These are phyloP conservation scores for Vitis hybrid DNA, from an alignment of 177 flowering plant genomes.

Conservation along the genomic window DNA sequence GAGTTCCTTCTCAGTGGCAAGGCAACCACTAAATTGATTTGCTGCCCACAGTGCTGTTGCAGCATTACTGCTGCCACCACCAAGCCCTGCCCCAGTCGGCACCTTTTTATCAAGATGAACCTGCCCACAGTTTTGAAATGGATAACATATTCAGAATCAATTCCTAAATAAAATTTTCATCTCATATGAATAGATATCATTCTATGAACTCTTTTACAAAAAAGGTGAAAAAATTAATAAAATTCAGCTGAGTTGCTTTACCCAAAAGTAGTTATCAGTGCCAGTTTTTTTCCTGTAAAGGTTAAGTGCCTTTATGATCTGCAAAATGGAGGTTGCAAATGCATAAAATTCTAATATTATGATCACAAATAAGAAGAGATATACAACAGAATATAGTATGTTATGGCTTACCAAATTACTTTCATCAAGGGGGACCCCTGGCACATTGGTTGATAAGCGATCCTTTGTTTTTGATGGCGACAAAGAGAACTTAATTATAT, in stretches of 20 bases:
- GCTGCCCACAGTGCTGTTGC: slow-evolving; percentile 99
- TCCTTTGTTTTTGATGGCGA: slow-evolving; percentile 76
- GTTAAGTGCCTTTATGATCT: slow-evolving; percentile 93
- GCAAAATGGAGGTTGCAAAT: slow-evolving; percentile 24
- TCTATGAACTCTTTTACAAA: not conserved
- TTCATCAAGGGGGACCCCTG: slow-evolving; percentile 92
- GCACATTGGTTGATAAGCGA: slow-evolving; percentile 78
- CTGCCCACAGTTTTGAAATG: slow-evolving; percentile 30
- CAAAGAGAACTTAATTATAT: slow-evolving; percentile 78
- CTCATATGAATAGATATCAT: not conserved
- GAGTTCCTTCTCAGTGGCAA: slow-evolving; percentile 87
- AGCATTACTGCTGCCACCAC: slow-evolving; percentile 99
- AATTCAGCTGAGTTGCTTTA: slow-evolving; percentile 17
- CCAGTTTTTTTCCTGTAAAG: slow-evolving; percentile 91
- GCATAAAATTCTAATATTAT: not conserved
- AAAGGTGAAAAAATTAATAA: not conserved
- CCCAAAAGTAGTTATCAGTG: slow-evolving; percentile 80
- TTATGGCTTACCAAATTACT: slow-evolving; percentile 61
- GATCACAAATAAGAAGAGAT: not conserved
- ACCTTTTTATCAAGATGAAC: slow-evolving; percentile 94
- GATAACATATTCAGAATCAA: not conserved
- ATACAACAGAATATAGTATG: not conserved
- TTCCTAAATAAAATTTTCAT: not conserved
- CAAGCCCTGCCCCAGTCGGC: slow-evolving; percentile 97
- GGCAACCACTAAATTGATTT: slow-evolving; percentile 77